A percentile compares a stretch with the other conserved stretches of the same genome.
These are phyloP conservation scores for Pichia sp. DNA, from an alignment of 1,139 yeast species.

Conservation along the genomic window DNA sequence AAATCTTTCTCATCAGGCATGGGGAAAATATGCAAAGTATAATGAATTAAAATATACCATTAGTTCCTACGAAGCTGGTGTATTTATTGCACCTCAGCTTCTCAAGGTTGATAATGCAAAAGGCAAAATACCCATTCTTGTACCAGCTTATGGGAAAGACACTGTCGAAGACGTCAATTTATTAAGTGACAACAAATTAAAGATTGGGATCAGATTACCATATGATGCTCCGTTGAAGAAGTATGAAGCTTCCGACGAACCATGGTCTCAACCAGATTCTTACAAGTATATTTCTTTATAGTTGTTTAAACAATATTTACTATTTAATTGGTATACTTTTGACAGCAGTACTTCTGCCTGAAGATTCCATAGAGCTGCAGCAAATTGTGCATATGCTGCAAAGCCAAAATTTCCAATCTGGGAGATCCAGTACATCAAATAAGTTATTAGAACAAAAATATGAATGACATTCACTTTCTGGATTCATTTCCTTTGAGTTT, in stretches of 20 bases:
- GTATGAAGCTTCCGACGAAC: constrained; percentile 36
- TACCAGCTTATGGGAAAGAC: constrained; percentile 39
- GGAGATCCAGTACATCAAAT: constrained; percentile 14
- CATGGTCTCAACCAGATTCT: constrained; percentile 38
- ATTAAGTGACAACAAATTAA: constrained; percentile 6
- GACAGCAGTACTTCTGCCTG: constrained; percentile 11
- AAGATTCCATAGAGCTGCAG: constrained; percentile 11
- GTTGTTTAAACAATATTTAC: not conserved
- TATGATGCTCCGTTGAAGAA: constrained; percentile 42
- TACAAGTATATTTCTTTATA: constrained; percentile 5
- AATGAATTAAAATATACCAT: constrained; percentile 17
- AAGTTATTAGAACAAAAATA: constrained; percentile 19
- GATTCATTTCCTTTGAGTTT: constrained; percentile 11
- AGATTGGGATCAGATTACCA: constrained; percentile 35
- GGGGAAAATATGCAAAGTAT: constrained; percentile 46
- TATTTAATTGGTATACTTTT: not conserved
- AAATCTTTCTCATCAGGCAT: constrained; percentile 59
- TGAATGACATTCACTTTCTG: constrained; percentile 25
- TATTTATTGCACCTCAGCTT: constrained; percentile 34
- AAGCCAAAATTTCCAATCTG: constrained; percentile 3
- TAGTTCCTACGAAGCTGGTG: constrained; percentile 48
- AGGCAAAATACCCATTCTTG: constrained; percentile 12
- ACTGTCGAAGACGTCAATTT: constrained; percentile 16
- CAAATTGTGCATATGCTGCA: constrained; percentile 7
- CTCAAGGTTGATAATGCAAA: constrained; percentile 12